Evolutionary conservation across 2,329 filamentous ascomycete species (phyloP).

Genomic region (Microcyclospora tardicrescens): DNA sequence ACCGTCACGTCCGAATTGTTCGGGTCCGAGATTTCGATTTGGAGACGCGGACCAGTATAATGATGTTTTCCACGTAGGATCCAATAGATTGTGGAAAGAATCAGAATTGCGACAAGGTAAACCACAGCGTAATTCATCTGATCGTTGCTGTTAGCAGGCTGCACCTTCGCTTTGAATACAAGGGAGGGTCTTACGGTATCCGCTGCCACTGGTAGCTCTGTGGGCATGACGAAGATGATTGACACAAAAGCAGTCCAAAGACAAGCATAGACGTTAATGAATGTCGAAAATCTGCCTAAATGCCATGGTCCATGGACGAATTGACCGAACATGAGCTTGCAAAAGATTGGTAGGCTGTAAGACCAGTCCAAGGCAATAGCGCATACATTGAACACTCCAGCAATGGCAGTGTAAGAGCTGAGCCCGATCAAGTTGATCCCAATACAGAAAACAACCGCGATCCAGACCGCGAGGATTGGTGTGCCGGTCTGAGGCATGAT

Average conservation of each 20-base stretch:
- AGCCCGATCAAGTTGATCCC: slow-evolving; percentile 47
- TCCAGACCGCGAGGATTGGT: slow-evolving; percentile 43
- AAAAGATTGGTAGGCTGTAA: slow-evolving; percentile 44
- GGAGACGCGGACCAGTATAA: too few relatives aligned
- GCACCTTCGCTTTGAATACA: too few relatives aligned
- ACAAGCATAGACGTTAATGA: slow-evolving; percentile 37
- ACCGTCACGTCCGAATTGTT: too few relatives aligned
- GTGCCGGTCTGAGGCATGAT: slow-evolving; percentile 38
- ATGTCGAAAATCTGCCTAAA: slow-evolving; percentile 31
- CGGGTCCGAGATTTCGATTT: too few relatives aligned
- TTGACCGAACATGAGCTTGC: slow-evolving; percentile 37
- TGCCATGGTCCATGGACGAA: slow-evolving; percentile 43
- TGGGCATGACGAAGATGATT: slow-evolving; percentile 42
- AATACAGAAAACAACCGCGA: slow-evolving; percentile 42
- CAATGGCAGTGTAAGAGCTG: slow-evolving; percentile 41
- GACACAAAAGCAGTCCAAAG: slow-evolving; percentile 42
- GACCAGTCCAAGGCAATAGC: slow-evolving; percentile 43
- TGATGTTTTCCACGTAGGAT: too few relatives aligned
- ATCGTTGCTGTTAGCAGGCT: too few relatives aligned
- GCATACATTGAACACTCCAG: slow-evolving; percentile 42
- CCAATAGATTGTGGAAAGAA: too few relatives aligned
- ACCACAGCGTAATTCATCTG: too few relatives aligned
- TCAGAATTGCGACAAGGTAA: too few relatives aligned
- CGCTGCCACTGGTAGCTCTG: slow-evolving; percentile 32
- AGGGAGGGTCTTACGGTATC: slow-evolving; percentile 35